Evolutionary conservation across 371 early-diverging fungal species (phyloP).

Genomic region (Mucor lusitanicus): DNA sequence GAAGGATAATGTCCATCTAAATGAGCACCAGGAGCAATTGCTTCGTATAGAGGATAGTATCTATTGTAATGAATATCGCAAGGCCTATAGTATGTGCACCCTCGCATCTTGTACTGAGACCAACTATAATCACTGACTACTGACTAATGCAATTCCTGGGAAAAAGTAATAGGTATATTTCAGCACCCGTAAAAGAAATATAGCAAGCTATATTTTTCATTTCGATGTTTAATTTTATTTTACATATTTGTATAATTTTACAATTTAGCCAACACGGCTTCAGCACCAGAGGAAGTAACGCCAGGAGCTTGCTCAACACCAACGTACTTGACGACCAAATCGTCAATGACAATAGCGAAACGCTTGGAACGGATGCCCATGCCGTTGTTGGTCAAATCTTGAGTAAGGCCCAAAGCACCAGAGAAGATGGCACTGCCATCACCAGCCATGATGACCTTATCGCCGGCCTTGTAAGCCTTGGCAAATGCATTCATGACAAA

Average conservation of each 20-base stretch:
- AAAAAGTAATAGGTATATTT: too few species aligned
- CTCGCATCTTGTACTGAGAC: too few species aligned
- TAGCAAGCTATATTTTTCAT: too few species aligned
- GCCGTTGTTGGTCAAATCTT: conserved; percentile 46
- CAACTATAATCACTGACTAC: too few species aligned
- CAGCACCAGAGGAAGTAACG: conserved; percentile 30
- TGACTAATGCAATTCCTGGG: too few species aligned
- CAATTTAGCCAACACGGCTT: conserved; percentile 32
- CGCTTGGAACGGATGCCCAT: conserved; percentile 52
- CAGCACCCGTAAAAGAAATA: too few species aligned
- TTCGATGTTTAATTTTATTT: background rate
- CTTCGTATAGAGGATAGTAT: too few species aligned
- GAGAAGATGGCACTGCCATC: conserved; percentile 69
- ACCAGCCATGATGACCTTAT: conserved; percentile 68
- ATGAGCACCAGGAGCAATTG: too few species aligned
- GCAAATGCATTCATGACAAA: conserved; percentile 81
- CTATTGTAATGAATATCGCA: too few species aligned
- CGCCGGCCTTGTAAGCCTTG: conserved; percentile 54
- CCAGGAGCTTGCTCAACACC: conserved; percentile 60
- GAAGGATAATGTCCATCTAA: too few species aligned
- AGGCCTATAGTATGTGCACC: too few species aligned
- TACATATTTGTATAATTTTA: conserved; percentile 10
- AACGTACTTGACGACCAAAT: conserved; percentile 67
- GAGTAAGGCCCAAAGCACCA: conserved; percentile 60
- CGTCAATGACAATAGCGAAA: conserved; percentile 69